Evolutionary conservation across 441 rosid genomes (phyloP), one percentile per base, ranked within the genome.

Genomic region (Adansonia gregorii): DNA sequence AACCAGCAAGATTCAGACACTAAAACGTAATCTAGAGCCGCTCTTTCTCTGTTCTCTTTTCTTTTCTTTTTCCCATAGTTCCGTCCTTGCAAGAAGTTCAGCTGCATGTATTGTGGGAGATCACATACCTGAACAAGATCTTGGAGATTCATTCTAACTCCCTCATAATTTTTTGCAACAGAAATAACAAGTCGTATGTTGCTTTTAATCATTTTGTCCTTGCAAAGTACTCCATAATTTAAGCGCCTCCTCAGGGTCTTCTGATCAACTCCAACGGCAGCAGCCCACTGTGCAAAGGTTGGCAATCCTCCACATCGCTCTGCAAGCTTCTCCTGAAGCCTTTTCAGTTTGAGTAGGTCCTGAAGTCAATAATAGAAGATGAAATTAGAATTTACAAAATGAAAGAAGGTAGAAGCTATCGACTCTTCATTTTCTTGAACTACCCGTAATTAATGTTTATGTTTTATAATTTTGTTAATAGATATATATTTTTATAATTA

Each of bases 101-200:
- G 70, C 72, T 14, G 52, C 68, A 81, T 15, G 68, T 27, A 72
- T 31, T 31, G 35, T 1, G 35, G 72, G 55, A 31, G 61, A 20
- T 72, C 41, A 77, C 67, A 73, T 82, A 93, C 99, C 99, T 91
- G 97, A 82, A 95, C 97, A 79, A 95, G 99, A 85, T 94, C 99
- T 82, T 91, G 95, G 76, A 94, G 90, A 86, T 87, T 86, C 98
- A 94, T 86, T 60, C 99, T 97, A 79, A 86, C 89, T 39, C 95
- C 94, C 76, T 87, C 93, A 84, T 92, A 95, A 74, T 91, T 94
- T 88, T 91, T 95, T 2, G 99, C 98, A 79, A 94, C 90, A 12
- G 99, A 95, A 75, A 95, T 91, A 73, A 95, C 99, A 66, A 95
- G 99, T 78, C 99, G 88, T 66, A 92, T 86, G 84, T 95, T 95